Base-by-base conservation (phyloP, 208 protist species). In the Crithidia thermophila region DNA sequence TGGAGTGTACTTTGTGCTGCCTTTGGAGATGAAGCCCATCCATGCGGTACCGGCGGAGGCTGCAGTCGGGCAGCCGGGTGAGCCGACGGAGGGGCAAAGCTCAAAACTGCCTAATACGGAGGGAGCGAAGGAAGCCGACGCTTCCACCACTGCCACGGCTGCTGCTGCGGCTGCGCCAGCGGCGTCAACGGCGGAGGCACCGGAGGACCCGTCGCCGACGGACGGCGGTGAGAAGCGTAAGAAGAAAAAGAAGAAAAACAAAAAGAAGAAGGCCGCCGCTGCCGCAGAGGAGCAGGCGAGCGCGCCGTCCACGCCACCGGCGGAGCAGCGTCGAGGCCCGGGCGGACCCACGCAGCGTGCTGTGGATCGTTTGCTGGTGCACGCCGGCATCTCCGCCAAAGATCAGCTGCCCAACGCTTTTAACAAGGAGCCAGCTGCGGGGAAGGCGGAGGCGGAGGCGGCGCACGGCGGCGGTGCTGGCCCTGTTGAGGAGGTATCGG, bases 11-110 rank as follows among this genome's bases (percentile, higher is more conserved):
- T 46, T 59, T 10, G 42, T 58, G 20, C 37, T 75, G 27, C 69
- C 69, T 0, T 25, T 75, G 43, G 69, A 75, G 33, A 60, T 75
- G 61, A 75, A 64, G 28, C 25, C 69, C 7, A 64, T 61, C 0
- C 55, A 45, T 14, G 62, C 62, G 28, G 37, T 4, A 3, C 2
- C 66, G 7, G 49, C 37, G 23, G 20, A 0, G 3, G 28, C 50
- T 20, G 33, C 33, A 0, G n/a, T 20, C 0, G 57, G n/a, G n/a
- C n/a, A n/a, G n/a, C n/a, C 3, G 27, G 51, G 0, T 16, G 34
- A 55, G 21, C 9, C 13, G 9, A 13, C 7, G 31, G 53, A 49
- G 37, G 31, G 25, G 5, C 4, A 16, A 18, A 28, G 1, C 39
- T 25, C 20, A 27, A 30, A 5, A 28, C 18, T 40, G 23, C 14